phyloP scores from a whole-genome alignment of 1,284 basidiomycete genomes.

The Trametes pubescens region DNA sequence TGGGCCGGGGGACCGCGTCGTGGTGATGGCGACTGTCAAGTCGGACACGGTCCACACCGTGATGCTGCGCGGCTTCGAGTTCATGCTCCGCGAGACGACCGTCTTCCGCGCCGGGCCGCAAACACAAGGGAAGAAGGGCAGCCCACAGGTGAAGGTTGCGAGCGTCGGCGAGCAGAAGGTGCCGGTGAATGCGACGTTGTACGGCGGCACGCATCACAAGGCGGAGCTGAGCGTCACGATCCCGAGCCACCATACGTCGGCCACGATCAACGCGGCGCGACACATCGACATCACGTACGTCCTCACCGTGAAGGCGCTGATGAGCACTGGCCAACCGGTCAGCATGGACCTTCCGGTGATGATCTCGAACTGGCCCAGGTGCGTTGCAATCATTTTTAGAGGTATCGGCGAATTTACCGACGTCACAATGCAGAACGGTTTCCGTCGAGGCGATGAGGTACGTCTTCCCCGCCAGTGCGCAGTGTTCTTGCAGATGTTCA shows the following conservation, averaged over 20 bases:
- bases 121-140: slow-evolving; percentile 59
- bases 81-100: slow-evolving; percentile 78
- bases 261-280: slow-evolving; percentile 78
- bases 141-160: slow-evolving; percentile 61
- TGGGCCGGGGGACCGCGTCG: slow-evolving; percentile 84
- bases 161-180: slow-evolving; percentile 72
- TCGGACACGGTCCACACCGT: slow-evolving; percentile 71
- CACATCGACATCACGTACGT: slow-evolving; percentile 86
- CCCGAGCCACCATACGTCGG: slow-evolving; percentile 74
- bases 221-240: slow-evolving; percentile 75
- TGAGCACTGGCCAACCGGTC: slow-evolving; percentile 71
- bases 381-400: slow-evolving; percentile 5
- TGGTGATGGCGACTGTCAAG: slow-evolving; percentile 73
- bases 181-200: slow-evolving; percentile 74
- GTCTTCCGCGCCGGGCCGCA: slow-evolving; percentile 68
- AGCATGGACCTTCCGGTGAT: slow-evolving; percentile 78
- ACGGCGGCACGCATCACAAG: slow-evolving; percentile 73
- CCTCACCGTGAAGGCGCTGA: slow-evolving; percentile 77
- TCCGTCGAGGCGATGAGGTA: slow-evolving; percentile 74
- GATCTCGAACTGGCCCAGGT: slow-evolving; percentile 85
- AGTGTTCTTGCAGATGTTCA: neutral
- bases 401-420: slow-evolving; percentile 8
- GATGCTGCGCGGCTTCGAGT: slow-evolving; percentile 81
- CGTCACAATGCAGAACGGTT: slow-evolving; percentile 54
- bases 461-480: slow-evolving; percentile 15